Evolutionary conservation across 2,329 filamentous ascomycete genomes (phyloP), one percentile per base, ranked within the genome.

Genomic region (Meredithiella fracta): DNA sequence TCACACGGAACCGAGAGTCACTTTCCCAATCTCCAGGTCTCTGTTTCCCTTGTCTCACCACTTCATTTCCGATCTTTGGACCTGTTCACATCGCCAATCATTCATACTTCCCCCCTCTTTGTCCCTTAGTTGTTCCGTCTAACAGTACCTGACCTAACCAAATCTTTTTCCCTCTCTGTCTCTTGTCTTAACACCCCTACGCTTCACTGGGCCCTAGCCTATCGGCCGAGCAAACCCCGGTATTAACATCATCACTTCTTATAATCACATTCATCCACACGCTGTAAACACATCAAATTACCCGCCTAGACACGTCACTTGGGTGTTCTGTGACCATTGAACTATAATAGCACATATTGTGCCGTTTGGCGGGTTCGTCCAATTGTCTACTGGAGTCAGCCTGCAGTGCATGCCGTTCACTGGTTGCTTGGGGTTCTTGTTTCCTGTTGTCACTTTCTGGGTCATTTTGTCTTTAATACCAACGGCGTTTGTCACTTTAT

Each of bases 231-330:
- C 31, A 42, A 23, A 37, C 44, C 11, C 44, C 15, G 44, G 44
- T 26, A 25, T 49, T 14, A 53, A 23, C 29, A 53, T 42, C 51
- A 31, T 42, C 51, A 53, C 34, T 51, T 51, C 49, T 53, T 53
- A 53, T 53, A 53, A 25, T 31, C 34, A n/a, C 25, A 23, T 53
- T 53, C 51, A 53, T 53, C 51, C 22, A 40, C 31, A 20, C 51
- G 20, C 51, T 40, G 34, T 49, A 49, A n/a, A 8, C 15, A 44
- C 17, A 20, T 8, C 40, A n/a, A 20, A 44, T 22, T 20, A 44
- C n/a, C 44, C 44, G 22, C 44, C 44, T 49, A 26, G 11, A 49
- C 44, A 49, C 20, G 40, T 22, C 40, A 44, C 40, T 22, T 44
- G 40, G 14, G 15, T 44, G 11, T 44, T 44, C 40, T 22, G 17